Percentiles rank a stretch among this genome's conserved stretches.
phyloP scores from a whole-genome alignment of 2,329 filamentous ascomycete genomes.

The Berkeleyomyces basicola region DNA sequence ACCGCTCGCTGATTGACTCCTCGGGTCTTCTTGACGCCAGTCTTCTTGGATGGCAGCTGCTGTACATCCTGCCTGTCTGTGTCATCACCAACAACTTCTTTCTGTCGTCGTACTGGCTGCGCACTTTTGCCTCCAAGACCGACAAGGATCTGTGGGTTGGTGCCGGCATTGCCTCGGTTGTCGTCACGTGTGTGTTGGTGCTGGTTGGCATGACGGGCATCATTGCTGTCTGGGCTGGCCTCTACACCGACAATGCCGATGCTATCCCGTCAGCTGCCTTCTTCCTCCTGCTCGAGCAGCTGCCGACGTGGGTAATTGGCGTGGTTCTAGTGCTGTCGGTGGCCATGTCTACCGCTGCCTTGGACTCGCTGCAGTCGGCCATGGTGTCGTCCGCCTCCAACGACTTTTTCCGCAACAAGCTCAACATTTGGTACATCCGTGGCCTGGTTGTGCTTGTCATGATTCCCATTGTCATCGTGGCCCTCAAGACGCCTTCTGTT shows the following conservation, averaged over 20 bases:
- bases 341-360: constrained; percentile 57
- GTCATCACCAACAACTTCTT: constrained; percentile 79
- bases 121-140: constrained; percentile 63
- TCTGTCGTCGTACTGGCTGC: constrained; percentile 69
- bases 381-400: constrained; percentile 78
- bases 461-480: constrained; percentile 56
- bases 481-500: constrained; percentile 56
- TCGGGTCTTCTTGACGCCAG: constrained; percentile 53
- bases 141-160: constrained; percentile 66
- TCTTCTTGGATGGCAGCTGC: constrained; percentile 66
- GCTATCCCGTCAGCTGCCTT: constrained; percentile 49
- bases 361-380: constrained; percentile 65
- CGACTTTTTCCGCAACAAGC: constrained; percentile 67
- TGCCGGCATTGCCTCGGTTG: constrained; percentile 47
- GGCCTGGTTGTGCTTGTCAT: constrained; percentile 53
- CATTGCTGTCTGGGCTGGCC: constrained; percentile 63
- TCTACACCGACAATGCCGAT: constrained; percentile 45
- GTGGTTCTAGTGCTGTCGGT: constrained; percentile 70
- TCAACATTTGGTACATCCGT: constrained; percentile 61
- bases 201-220: constrained; percentile 59
- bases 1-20: constrained; percentile 47
- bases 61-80: constrained; percentile 71
- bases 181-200: constrained; percentile 51
- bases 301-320: constrained; percentile 68
- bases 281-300: constrained; percentile 54